Evolutionary conservation across 2,329 filamentous ascomycete species (phyloP), one percentile per base, ranked within the genome.

Genomic region (Exophiala calicioides): DNA sequence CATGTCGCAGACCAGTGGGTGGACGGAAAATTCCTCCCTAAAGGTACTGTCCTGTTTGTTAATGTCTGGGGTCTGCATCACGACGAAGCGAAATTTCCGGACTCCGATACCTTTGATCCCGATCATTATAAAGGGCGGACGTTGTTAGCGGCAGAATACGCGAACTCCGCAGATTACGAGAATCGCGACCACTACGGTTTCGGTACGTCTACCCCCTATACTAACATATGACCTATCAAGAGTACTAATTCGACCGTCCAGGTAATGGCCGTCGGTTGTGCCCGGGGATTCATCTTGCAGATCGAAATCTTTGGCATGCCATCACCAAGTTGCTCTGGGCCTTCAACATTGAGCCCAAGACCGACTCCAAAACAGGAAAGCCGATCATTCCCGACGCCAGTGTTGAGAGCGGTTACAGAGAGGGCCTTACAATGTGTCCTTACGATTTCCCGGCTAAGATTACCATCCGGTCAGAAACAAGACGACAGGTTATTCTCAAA

Each of bases 1-100:
- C n/a, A n/a, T n/a, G n/a, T n/a, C n/a, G n/a, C 26, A 50, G 75
- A 79, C 46, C 57, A 61, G 8, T 78, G 73, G 53, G 66, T 69
- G 32, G 73, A 72, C n/a, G 76, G 71, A 52, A 61, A 67, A 8
- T 74, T 79, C 18, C 73, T 50, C 2, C 43, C 76, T 2, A 65
- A 68, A 3, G 74, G 70, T 0, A 76, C 75, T 0, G 70, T 67
- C 0, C 59, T 79, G 0, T 43, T 74, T 1, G 65, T 65, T 7
- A 74, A 74, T 50, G 66, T 66, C 1, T 73, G 70, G 68, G 65
- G 62, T 1, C 70, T 75, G 29, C 67, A 72, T 38, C 62, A 67
- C 44, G 70, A 73, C 44, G 64, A 65, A 12, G 60, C 61, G 5
- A 68, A 66, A 33, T 72, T 69, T 36, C 62, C 63, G 0, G 58